Conservation (phyloP, 352 stramenopile species). For the Globisporangium middletonii region DNA sequence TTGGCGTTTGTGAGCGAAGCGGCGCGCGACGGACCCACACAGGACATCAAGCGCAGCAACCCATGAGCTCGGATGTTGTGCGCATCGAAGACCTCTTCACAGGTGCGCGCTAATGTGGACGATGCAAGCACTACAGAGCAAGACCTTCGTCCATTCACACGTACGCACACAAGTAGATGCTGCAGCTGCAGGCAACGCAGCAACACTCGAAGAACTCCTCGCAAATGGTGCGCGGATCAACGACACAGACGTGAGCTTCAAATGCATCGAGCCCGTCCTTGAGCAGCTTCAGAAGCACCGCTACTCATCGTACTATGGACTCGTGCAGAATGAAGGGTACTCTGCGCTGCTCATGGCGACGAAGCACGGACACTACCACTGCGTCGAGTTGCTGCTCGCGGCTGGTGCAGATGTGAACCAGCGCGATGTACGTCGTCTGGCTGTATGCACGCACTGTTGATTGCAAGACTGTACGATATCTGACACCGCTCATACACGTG, state of each 20-base stretch:
- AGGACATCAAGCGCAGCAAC: background rate
- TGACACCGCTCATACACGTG: background rate
- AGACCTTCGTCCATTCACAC: background rate
- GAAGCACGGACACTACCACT: constrained; percentile 47
- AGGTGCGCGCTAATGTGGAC: constrained; percentile 13
- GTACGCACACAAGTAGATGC: constrained; percentile 25
- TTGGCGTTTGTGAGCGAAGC: constrained; percentile 11
- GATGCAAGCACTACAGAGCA: too few relatives aligned
- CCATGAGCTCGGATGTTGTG: constrained; percentile 17
- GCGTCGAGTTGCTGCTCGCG: constrained; percentile 48
- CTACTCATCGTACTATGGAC: background rate
- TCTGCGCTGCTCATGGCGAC: constrained; percentile 43
- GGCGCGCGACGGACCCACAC: constrained; percentile 2
- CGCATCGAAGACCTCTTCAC: constrained; percentile 68
- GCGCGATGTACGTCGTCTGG: constrained; percentile 30
- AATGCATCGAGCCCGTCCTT: too few relatives aligned
- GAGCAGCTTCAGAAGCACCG: too few relatives aligned
- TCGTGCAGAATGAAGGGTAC: constrained; percentile 56
- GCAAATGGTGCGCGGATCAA: constrained; percentile 42
- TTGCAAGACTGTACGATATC: background rate
- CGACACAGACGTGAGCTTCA: constrained; percentile 34
- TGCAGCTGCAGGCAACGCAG: constrained; percentile 30
- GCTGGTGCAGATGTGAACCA: constrained; percentile 52
- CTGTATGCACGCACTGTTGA: background rate
- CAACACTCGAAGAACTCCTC: constrained; percentile 27